Percentiles rank a stretch among this genome's conserved stretches.
phyloP scores from a whole-genome alignment of 768 basidiomycete species.

The Sutorius australiensis region DNA sequence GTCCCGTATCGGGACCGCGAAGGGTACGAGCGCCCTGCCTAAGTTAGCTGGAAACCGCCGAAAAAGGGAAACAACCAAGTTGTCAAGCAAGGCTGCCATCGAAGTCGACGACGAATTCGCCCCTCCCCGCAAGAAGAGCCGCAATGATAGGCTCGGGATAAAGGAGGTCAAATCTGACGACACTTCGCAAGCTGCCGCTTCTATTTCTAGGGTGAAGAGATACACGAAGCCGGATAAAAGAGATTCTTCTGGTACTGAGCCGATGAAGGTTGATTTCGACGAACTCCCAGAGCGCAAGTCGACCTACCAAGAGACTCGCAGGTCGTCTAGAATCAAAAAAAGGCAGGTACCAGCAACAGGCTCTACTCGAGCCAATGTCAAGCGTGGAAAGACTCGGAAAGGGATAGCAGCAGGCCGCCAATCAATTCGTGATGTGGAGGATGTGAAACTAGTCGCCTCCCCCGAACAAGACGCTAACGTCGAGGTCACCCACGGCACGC shows the following conservation, averaged over 20 bases:
- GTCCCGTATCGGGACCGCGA: neutral
- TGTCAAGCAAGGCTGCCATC: neutral
- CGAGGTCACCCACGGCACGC: neutral
- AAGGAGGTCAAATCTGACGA: neutral
- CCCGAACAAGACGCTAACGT: neutral
- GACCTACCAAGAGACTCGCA: slow-evolving; percentile 10
- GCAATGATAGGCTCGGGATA: slow-evolving; percentile 4
- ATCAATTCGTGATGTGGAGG: neutral
- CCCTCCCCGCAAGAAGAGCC: slow-evolving; percentile 20
- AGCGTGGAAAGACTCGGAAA: slow-evolving; percentile 23
- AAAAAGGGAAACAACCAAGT: slow-evolving; percentile 20
- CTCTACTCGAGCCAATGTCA: slow-evolving; percentile 18
- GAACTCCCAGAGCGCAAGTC: slow-evolving; percentile 25
- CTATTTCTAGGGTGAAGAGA: slow-evolving; percentile 24
- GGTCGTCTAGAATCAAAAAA: slow-evolving; percentile 17
- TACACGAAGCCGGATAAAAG: slow-evolving; percentile 33
- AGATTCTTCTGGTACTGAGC: slow-evolving; percentile 26
- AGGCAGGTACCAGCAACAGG: slow-evolving; percentile 1
- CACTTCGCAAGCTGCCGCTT: neutral
- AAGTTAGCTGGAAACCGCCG: slow-evolving; percentile 26
- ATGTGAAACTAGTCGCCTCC: neutral
- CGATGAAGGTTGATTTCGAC: slow-evolving; percentile 29
- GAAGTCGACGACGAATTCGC: slow-evolving; percentile 15
- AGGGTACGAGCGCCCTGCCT: neutral
- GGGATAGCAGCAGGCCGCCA: slow-evolving; percentile 3